phyloP scores from a whole-genome alignment of 129 eudicot genomes.

The Helianthus annuus region DNA sequence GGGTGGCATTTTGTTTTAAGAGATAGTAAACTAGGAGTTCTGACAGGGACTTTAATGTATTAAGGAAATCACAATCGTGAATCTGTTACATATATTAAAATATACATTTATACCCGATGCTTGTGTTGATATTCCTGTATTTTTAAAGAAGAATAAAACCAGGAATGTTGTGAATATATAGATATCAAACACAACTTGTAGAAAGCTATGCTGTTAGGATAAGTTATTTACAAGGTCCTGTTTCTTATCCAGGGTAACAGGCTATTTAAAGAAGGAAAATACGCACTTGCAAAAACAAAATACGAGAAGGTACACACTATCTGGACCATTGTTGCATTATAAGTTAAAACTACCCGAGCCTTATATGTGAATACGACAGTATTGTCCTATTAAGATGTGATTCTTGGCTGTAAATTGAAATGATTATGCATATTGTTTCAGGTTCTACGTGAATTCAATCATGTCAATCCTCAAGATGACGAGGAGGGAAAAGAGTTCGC shows the following conservation, averaged over 20 bases:
- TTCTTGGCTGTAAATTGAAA: neutral
- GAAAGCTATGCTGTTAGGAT: constrained; percentile 3
- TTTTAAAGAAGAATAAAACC: neutral
- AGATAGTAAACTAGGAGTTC: neutral
- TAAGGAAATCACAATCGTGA: neutral
- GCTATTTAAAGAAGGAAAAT: constrained; percentile 97
- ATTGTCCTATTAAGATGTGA: neutral
- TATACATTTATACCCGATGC: neutral
- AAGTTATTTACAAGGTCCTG: constrained; percentile 8
- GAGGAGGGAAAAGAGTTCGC: constrained; percentile 95
- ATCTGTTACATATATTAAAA: neutral
- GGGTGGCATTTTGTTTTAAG: too few relatives aligned
- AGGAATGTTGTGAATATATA: neutral
- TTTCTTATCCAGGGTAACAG: constrained; percentile 84
- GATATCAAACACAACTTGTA: neutral
- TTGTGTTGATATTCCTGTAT: neutral
- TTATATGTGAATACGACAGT: neutral
- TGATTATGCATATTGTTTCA: constrained; percentile 30
- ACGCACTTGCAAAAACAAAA: constrained; percentile 91
- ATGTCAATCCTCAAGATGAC: constrained; percentile 96
- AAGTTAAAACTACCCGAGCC: neutral
- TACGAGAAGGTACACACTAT: constrained; percentile 75
- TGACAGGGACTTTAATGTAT: constrained; percentile 1
- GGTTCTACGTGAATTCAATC: constrained; percentile 99
- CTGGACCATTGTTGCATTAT: constrained; percentile 12